Conservation (phyloP, 768 basidiomycete species). For the Kwoniella mangroviensis region DNA sequence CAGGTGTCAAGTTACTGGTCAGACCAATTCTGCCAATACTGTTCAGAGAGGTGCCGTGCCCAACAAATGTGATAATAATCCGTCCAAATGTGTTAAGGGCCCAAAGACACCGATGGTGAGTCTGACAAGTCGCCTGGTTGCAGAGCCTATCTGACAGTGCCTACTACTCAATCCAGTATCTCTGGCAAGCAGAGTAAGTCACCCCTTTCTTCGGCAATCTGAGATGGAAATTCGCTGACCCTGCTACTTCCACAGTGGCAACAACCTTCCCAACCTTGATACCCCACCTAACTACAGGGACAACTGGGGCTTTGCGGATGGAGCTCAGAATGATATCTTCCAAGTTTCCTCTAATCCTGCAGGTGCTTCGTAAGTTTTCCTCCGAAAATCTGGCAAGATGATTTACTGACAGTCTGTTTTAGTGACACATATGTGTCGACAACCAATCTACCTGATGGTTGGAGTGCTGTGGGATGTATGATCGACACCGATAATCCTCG, state of each 20-base stretch:
- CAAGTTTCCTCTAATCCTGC: conserved; percentile 11
- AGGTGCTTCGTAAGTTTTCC: background rate
- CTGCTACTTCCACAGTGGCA: conserved; percentile 20
- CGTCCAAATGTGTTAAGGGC: conserved; percentile 31
- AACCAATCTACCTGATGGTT: conserved; percentile 24
- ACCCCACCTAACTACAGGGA: conserved; percentile 64
- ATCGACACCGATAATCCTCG: conserved; percentile 24
- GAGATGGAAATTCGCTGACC: background rate
- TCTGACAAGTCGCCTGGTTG: conserved; percentile 7
- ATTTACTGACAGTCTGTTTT: background rate
- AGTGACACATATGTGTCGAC: background rate
- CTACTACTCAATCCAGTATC: conserved; percentile 7
- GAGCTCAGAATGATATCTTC: conserved; percentile 76
- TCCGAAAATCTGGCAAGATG: background rate
- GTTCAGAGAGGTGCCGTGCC: conserved; percentile 32
- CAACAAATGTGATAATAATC: conserved; percentile 27
- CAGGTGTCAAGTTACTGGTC: conserved; percentile 41
- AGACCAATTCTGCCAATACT: conserved; percentile 18
- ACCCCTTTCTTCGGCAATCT: background rate
- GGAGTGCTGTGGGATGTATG: conserved; percentile 26
- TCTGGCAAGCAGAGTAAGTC: conserved; percentile 22
- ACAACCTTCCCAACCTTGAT: conserved; percentile 27
- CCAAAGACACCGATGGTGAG: conserved; percentile 59
- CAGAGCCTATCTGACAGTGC: background rate
- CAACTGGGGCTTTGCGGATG: conserved; percentile 72